Evolutionary conservation across 371 early-diverging fungal species (phyloP), one percentile per base, ranked within the genome.

Genomic region (Mucor indicus): DNA sequence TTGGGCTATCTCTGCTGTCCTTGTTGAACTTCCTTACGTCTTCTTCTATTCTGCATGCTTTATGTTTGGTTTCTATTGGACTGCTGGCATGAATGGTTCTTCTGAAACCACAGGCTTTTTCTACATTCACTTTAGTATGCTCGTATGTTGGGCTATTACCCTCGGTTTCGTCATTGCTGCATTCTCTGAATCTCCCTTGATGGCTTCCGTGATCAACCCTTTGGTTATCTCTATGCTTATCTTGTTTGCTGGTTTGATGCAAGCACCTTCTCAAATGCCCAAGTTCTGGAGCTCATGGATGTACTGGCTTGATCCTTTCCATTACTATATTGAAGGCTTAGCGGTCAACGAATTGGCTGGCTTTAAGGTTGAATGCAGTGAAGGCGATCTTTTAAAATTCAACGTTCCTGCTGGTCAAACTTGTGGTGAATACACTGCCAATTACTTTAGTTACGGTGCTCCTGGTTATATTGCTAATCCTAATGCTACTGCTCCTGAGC

Each of bases 231-330:
- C 84, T 0, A 58, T 83, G 27, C 67, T 85, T 33, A 73, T 75
- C 49, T 62, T 87, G 35, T 84, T 83, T 61, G 71, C 73, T 43
- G 87, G 87, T 57, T 61, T 85, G 30, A 72, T 85, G 53, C 77
- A 84, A 38, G 72, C 83, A 1, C 61, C 67, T 19, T 16, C 33
- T 4, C 53, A 63, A 10, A 84, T 88, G 81, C 86, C 87, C 9
- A 47, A 46, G 20, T 86, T 90, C 58, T 88, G 86, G 85, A 63
- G 76, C 8, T 46, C 59, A 1, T 86, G 85, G 85, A 79, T 90
- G 73, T 87, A 85, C 59, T 81, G 79, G 74, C 42, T 85, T 19
- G 77, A 80, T 45, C 86, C 86, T 9, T 81, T 77, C 69, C 76
- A 77, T 35, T 87, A 90, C 48, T 68, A 77, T 12, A 66, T 85